Evolutionary conservation across 192 early-diverging fungal species (phyloP).

Genomic region (Mortierella antarctica): DNA sequence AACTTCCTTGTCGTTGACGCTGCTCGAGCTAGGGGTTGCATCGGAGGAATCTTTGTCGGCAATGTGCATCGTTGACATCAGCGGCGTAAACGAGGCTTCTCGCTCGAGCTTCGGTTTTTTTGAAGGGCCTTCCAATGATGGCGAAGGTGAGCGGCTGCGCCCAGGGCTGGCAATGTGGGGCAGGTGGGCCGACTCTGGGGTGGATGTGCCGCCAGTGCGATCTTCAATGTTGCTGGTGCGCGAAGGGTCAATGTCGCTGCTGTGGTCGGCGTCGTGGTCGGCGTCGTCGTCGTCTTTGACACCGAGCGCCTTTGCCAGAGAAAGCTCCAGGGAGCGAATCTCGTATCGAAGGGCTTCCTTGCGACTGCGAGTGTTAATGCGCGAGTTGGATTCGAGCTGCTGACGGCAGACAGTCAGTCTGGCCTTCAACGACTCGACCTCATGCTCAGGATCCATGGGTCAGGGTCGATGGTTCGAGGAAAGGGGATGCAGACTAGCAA

Average conservation of each 20-base stretch:
- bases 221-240: neutral
- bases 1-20: neutral
- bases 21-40: no score
- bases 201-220: neutral
- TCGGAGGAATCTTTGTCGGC: neutral
- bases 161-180: conserved; percentile 17
- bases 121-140: neutral
- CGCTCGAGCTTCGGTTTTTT: neutral
- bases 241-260: neutral
- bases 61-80: neutral
- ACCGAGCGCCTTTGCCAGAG: conserved; percentile 24
- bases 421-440: conserved; percentile 17
- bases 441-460: conserved; percentile 1
- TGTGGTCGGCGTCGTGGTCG: neutral
- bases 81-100: conserved; percentile 9
- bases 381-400: conserved; percentile 34
- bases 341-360: conserved; percentile 23
- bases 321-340: conserved; percentile 18
- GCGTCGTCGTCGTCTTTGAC: conserved; percentile 26
- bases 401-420: conserved; percentile 32
- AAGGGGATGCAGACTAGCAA: neutral
- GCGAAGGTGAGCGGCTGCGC: conserved; percentile 12
- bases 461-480: neutral
- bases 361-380: conserved; percentile 29
- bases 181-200: conserved; percentile 10